Conservation (phyloP, 768 basidiomycete species). For the Holtermannia corniformis region DNA sequence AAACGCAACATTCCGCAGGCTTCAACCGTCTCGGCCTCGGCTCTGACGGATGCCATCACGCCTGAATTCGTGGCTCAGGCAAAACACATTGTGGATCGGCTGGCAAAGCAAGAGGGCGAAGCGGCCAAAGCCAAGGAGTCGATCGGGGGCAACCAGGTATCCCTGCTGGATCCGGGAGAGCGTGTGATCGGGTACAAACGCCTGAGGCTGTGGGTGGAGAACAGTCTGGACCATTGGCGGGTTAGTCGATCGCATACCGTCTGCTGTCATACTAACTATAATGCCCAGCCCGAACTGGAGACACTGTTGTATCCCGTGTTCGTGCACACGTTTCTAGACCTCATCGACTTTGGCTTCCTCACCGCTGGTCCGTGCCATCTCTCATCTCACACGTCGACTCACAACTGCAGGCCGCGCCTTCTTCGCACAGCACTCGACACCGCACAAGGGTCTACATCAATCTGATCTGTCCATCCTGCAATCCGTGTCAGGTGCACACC, state of each 20-base stretch:
- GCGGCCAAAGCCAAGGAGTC: conserved; percentile 9
- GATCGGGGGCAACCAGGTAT: conserved; percentile 12
- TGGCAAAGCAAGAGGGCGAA: conserved; percentile 27
- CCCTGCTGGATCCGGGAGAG: conserved; percentile 37
- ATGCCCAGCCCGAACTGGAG: conserved; percentile 72
- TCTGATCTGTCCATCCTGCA: conserved; percentile 66
- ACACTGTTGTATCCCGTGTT: conserved; percentile 93
- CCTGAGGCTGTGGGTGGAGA: conserved; percentile 40
- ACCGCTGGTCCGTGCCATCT: conserved; percentile 61
- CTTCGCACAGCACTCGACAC: conserved; percentile 58
- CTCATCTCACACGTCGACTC: conserved; percentile 5
- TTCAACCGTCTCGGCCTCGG: conserved; percentile 29
- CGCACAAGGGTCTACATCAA: conserved; percentile 58
- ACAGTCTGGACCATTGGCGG: conserved; percentile 41
- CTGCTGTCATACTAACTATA: conserved; percentile 10
- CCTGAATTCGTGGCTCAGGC: conserved; percentile 40
- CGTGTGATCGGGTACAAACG: conserved; percentile 37
- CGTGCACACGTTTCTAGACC: conserved; percentile 91
- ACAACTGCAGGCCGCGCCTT: conserved; percentile 57
- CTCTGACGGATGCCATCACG: conserved; percentile 29
- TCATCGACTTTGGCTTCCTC: conserved; percentile 80
- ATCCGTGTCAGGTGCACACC: conserved; percentile 67
- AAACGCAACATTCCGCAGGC: conserved; percentile 41
- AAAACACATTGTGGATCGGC: conserved; percentile 33
- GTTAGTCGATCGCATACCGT: conserved; percentile 14